Evolutionary conservation across 116 monocot genomes (phyloP), one percentile per base, ranked within the genome.

Genomic region (Papilionanthe hybrid): DNA sequence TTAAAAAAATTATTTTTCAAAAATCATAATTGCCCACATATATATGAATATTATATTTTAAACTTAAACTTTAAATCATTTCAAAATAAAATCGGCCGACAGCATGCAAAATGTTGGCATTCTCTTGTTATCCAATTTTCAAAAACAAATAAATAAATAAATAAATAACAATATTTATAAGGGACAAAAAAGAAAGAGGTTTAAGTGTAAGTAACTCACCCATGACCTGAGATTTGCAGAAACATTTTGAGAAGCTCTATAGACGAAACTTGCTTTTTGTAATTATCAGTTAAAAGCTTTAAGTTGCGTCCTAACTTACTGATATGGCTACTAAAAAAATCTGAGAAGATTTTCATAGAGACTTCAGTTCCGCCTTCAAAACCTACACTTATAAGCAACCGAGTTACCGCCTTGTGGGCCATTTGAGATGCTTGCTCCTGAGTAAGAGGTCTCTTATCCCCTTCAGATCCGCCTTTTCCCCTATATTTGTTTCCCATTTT

Each of bases 231-330:
- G 55, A 77, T 85, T 84, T 92, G 90, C 41, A 95, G 77, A 86
- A 99, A 99, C 95, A 99, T 99, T 76, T 95, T 95, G 65, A 99
- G 86, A 44, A 99, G 86, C 72, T 99, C 92, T 57, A 92, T 77
- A 5, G 95, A 91, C 28, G 99, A 90, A 57, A 80, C 92, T 56
- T 93, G 90, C 78, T 86, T 92, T 57, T 86, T 84, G 83, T 95
- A 99, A 85, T 86, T 89, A 75, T 99, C 99, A 78, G 87, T 86
- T 42, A 99, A 81, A 75, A 95, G 78, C 85, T 91, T 99, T 83
- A 99, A 80, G 1, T 55, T 87, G 22, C 90, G 83, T 2, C 95
- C 95, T 76, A 99, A 82, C 76, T 89, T 93, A 83, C 78, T 86
- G 12, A 93, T 87, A 79, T 89, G 92, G 32, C 72, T 84, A 49